Evolutionary conservation across 83 land plant genomes (phyloP).

Genomic region (Diphasiastrum complanatum): DNA sequence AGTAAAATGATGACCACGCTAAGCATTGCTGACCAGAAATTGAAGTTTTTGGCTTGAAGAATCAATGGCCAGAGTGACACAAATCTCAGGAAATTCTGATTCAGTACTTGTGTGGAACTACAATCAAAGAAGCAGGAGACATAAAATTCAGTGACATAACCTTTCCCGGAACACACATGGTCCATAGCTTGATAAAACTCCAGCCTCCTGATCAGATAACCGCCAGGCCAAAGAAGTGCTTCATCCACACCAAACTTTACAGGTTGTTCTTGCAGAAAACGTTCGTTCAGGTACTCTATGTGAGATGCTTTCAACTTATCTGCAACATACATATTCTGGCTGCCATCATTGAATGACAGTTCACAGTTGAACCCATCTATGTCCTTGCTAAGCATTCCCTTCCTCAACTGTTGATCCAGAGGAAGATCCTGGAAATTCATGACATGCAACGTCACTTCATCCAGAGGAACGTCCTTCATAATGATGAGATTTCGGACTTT

Average conservation of each 20-base stretch:
- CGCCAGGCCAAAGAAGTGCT: slow-evolving; percentile 9
- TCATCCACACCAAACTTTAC: slow-evolving; percentile 8
- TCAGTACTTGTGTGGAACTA: background rate
- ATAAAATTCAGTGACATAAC: background rate
- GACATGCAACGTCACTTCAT: background rate
- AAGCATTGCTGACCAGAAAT: slow-evolving; percentile 7
- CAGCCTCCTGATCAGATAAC: slow-evolving; percentile 2
- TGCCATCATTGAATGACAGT: slow-evolving; percentile 4
- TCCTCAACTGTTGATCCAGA: background rate
- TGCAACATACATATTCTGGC: background rate
- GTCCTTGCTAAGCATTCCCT: background rate
- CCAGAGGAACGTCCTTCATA: background rate
- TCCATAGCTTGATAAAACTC: background rate
- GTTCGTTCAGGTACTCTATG: background rate
- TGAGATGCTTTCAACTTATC: background rate
- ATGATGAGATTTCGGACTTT: slow-evolving; percentile 1
- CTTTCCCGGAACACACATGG: slow-evolving; percentile 7
- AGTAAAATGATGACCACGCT: background rate
- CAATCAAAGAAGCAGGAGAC: slow-evolving; percentile 6
- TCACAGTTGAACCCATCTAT: background rate
- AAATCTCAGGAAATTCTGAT: slow-evolving; percentile 16
- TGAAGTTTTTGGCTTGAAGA: slow-evolving; percentile 2
- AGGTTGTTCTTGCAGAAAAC: background rate
- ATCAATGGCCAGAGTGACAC: slow-evolving; percentile 14
- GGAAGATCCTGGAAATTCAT: too few species aligned